These are phyloP conservation scores for Aegilops tauschii DNA, from an alignment of 176 grass and related monocot species.

Conservation along the genomic window DNA sequence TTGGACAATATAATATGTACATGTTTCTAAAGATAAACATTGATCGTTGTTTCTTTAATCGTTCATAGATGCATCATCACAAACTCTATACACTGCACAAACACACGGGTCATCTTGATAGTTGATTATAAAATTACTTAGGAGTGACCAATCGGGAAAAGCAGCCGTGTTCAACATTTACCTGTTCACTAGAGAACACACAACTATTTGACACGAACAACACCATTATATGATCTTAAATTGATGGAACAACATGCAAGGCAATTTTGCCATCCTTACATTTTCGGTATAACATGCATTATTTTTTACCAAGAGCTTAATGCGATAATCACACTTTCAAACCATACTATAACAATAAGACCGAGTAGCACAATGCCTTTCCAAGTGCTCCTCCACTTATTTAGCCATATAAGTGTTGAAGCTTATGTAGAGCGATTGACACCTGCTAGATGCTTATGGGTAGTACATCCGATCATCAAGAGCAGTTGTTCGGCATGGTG, in stretches of 20 bases:
- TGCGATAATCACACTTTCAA: not conserved
- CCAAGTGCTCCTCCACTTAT: not conserved
- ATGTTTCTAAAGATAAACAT: too few species aligned
- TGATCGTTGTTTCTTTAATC: too few species aligned
- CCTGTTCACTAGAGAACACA: not conserved
- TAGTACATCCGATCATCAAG: not conserved
- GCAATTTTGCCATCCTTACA: not conserved
- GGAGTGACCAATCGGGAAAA: not conserved
- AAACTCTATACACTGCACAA: too few species aligned
- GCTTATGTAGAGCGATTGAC: not conserved
- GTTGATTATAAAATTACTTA: not conserved
- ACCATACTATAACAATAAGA: not conserved
- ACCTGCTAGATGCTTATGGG: not conserved
- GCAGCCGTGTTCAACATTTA: not conserved
- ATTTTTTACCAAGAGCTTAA: not conserved
- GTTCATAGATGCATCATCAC: too few species aligned
- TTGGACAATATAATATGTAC: too few species aligned
- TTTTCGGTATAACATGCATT: not conserved
- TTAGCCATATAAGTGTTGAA: not conserved
- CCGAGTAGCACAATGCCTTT: not conserved
- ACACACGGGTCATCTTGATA: too few species aligned
- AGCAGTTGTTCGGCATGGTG: conserved; percentile 13
- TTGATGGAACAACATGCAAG: not conserved
- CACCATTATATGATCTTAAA: not conserved
- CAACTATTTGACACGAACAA: not conserved